phyloP scores from a whole-genome alignment of 2,329 filamentous ascomycete species.

The Trichoderma polysporum region DNA sequence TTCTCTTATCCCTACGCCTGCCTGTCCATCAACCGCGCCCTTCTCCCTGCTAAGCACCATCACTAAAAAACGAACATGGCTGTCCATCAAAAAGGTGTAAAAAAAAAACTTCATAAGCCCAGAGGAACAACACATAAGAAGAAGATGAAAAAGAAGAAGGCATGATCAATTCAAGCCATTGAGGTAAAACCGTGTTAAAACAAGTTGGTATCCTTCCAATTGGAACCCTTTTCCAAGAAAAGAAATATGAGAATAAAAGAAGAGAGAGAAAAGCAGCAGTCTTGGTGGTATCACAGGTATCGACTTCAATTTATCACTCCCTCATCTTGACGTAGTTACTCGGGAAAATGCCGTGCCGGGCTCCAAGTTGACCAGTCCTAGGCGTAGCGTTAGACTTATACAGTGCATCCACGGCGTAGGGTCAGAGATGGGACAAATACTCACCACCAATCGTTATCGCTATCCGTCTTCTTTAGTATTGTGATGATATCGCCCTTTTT shows the following conservation, averaged over 20 bases:
- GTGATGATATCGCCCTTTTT: slow-evolving; percentile 98
- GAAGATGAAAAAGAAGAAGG: neutral
- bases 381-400: neutral
- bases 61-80: neutral
- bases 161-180: slow-evolving; percentile 10
- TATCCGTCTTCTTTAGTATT: slow-evolving; percentile 91
- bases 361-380: slow-evolving; percentile 85
- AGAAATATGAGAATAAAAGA: neutral
- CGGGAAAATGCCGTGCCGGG: slow-evolving; percentile 87
- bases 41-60: neutral
- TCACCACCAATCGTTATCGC: slow-evolving; percentile 91
- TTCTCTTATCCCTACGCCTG: slow-evolving; percentile 2
- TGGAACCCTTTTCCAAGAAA: slow-evolving; percentile 18
- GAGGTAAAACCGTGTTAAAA: slow-evolving; percentile 15
- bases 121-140: neutral
- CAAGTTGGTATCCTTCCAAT: slow-evolving; percentile 23
- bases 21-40: neutral
- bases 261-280: slow-evolving; percentile 9
- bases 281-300: slow-evolving; percentile 21
- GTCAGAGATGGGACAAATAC: slow-evolving; percentile 33
- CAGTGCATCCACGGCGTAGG: neutral
- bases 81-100: neutral
- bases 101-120: neutral
- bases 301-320: slow-evolving; percentile 36
- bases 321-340: slow-evolving; percentile 74